Evolutionary conservation across 352 stramenopile genomes (phyloP), one percentile per base, ranked within the genome.

Genomic region (Blastocystis sp.): DNA sequence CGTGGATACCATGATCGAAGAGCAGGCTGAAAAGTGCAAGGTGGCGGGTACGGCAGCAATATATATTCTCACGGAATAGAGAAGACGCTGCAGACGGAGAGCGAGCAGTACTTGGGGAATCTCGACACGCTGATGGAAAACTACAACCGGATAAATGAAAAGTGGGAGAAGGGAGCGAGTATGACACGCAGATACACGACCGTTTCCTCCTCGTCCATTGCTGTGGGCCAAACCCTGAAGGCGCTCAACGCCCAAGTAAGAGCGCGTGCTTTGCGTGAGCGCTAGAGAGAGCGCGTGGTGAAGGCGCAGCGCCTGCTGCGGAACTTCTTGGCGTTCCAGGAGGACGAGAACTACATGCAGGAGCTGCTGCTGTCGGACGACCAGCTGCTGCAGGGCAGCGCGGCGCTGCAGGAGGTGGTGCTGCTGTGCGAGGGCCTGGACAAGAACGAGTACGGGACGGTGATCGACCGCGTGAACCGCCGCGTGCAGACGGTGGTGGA

Each of bases 391-490:
- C 21, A 88, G 52, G 78, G 78, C 3, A 79, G 64, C 48, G 38
- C 43, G 14, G 78, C 67, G 23, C 59, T 88, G 40, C 78, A 79
- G 41, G 78, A 88, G 23, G 43, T 88, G 38, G 40, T 78, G 1
- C 19, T 48, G n/a, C 78, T 88, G 21, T 88, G 78, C 48, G 78
- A 88, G 45, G 78, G 78, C 66, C 56, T 88, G 67, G 78, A 88
- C 10, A 41, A 34, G 61, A 45, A 79, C 1, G 67, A 88, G 45
- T 78, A 79, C 48, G 65, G 78, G 17, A 38, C 45, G 34, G 59
- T 79, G 28, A 88, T 88, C n/a, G 78, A 88, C 38, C 78, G 78
- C 41, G 67, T 88, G 52, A 76, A 88, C 48, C 62, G 60, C 23
- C 64, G 78, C 28, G 78, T 88, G 19, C 78, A 88, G 28, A 65